Evolutionary conservation across 2,329 filamentous ascomycete species (phyloP), one percentile per base, ranked within the genome.

Genomic region (Cercospora canescens): DNA sequence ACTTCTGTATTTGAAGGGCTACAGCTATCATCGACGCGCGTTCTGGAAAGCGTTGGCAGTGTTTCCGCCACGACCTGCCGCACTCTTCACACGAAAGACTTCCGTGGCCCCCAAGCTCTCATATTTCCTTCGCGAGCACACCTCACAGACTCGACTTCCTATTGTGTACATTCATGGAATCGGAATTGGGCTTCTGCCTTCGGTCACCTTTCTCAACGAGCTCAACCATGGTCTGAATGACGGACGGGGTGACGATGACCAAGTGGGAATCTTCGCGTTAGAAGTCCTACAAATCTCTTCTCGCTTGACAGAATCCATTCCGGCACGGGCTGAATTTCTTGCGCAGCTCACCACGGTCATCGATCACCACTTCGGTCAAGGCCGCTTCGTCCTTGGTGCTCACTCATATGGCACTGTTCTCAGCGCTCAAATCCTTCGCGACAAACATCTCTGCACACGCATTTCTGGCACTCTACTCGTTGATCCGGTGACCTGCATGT

Each of bases 101-200:
- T 89, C 88, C 1, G 80, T 82, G 4, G 83, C 83, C 5, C 72
- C 79, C 3, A 76, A 79, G 9, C 69, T 91, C 6, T 84, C 84
- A 67, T 92, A 92, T 79, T 92, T 88, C 87, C 81, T 89, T 71
- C 84, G 85, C 1, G 86, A 87, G 5, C 89, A 91, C 73, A 86
- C 82, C 0, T 88, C 86, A 1, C 82, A 82, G 60, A 85, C 81
- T 1, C 81, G 81, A 48, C 77, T 85, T 0, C 90, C 89, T 0
- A 77, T 92, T 7, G 77, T 92, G 4, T 91, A 91, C 77, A 82
- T 91, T 56, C 90, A 92, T 70, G 90, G 90, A 16, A 90, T 91
- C 57, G 89, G 89, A 82, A 70, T 92, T 64, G 89, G 90, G 0
- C 82, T 92, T 2, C 85, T 86, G 73, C 85, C 88, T 0, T 90